Base-by-base conservation (phyloP, 495 filamentous ascomycete species). In the Tuber calosporum region DNA sequence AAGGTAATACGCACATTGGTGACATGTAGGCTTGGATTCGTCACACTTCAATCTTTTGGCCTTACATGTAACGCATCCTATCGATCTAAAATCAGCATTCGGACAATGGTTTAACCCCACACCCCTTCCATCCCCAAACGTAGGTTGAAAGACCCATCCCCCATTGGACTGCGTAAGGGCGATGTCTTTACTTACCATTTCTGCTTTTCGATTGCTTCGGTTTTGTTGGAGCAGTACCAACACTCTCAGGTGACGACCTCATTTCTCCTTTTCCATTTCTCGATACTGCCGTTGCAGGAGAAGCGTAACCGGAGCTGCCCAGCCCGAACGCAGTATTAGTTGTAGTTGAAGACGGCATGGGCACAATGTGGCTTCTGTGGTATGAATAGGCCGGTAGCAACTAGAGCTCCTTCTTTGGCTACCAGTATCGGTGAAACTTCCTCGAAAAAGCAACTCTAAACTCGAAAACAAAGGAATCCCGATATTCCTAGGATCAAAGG, bases 131-230 rank as follows among this genome's bases (percentile, higher is more conserved):
- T 30, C 13, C 48, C n/a, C 15, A 62, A 15, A 30, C 26, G 19
- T 34, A 62, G 26, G 26, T 30, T 34, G 26, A 68, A 7, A 75
- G n/a, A 74, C 48, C 19, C 20, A 39, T 9, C 58, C 26, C 13
- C 34, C 26, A 68, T 38, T 30, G 53, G 11, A 66, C 36, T 22
- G 38, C 13, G 62, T 76, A 40, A 67, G 67, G 75, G 41, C 30
- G 67, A 70, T 74, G 70, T 73, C 73, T 79, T 77, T 53, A 83
- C 86, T 73, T 88, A 92, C 91, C 91, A 86, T 93, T 93, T 78
- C 91, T 88, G 83, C 91, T 93, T 81, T 94, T 94, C 68, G 89
- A 91, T 83, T 93, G 91, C 78, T 93, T 94, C 11, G 88, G 88
- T 78, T 91, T 93, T 41, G 76, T 76, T 74, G 81, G 79, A n/a